Base-by-base conservation (phyloP, 2,329 filamentous ascomycete genomes). In the Fusarium falciforme region DNA sequence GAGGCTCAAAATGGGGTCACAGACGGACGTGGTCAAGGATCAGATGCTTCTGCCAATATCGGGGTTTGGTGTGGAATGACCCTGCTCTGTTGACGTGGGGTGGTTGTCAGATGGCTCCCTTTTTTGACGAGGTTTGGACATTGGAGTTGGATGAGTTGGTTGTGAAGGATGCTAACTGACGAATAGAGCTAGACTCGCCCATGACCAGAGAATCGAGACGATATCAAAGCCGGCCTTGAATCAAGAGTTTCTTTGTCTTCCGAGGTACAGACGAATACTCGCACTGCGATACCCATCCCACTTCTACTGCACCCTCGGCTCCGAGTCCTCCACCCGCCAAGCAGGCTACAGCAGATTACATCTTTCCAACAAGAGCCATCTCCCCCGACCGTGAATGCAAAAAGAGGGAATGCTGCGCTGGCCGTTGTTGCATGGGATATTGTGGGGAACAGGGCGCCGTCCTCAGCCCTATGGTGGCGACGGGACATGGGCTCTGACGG, bases 1-100 rank as follows among this genome's bases (percentile, higher is more conserved):
- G 71, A 74, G 71, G 71, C 71, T 74, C 61, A 66, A 62, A 49
- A 68, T 42, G 61, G 42, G 47, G 35, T 57, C 57, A 44, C 62
- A 6, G 27, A 49, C 22, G 9, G 9, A 9, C 27, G 22, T 49
- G 44, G 25, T 17, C 27, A 31, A n/a, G 27, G 27, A 54, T 54
- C 47, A 54, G 47, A 54, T 54, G 47, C 47, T 54, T 54, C 47
- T 27, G 44, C 5, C 22, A 27, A 27, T 49, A 44, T 29, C 25
- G 44, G 44, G 47, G 44, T 31, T 31, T 29, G 27, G 47, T 54
- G 47, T 54, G 47, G 47, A 54, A 54, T 54, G 47, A 31, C 47
- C 47, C 27, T 54, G 25, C 14, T 47, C 44, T 49, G 47, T 44
- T 20, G 38, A 40, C 40, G 42, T 54, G 47, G 47, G 47, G 27